These are phyloP conservation scores for Eucalyptus fibrosa DNA, from an alignment of 345 rosid species.

Conservation along the genomic window DNA sequence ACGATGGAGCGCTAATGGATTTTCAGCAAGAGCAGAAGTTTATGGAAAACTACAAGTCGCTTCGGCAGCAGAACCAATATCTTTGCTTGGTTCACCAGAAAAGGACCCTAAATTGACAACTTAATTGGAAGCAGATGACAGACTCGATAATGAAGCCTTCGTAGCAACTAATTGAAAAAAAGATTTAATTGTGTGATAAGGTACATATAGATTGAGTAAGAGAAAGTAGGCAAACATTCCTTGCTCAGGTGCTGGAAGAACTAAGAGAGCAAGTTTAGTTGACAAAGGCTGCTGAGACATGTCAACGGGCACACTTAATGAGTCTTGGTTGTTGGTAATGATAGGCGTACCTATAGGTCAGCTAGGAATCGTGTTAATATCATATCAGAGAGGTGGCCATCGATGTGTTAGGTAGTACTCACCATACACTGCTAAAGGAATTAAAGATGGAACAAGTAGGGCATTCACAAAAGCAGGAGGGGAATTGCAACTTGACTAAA, in stretches of 20 bases:
- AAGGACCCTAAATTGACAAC: background rate
- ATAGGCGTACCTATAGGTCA: background rate
- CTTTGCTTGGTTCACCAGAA: background rate
- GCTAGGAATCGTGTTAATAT: rapidly evolving
- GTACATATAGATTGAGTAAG: background rate
- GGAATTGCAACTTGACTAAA: too few relatives aligned
- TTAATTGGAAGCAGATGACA: background rate
- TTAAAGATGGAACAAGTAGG: too few relatives aligned
- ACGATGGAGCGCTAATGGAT: background rate
- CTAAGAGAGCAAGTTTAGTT: background rate
- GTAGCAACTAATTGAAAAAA: background rate
- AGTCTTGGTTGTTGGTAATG: background rate
- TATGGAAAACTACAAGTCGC: background rate
- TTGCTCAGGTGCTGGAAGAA: background rate
- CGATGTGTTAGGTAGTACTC: background rate
- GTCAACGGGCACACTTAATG: background rate
- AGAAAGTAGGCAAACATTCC: background rate
- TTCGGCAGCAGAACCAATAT: rapidly evolving
- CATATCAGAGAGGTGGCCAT: background rate
- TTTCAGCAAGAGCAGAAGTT: background rate
- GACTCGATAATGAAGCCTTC: background rate
- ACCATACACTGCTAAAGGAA: too few relatives aligned
- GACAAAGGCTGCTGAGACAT: background rate
- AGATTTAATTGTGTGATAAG: background rate
- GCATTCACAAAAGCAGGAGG: too few relatives aligned